Evolutionary conservation across 2,329 filamentous ascomycete species (phyloP).

Genomic region (Stemphylium beticola): DNA sequence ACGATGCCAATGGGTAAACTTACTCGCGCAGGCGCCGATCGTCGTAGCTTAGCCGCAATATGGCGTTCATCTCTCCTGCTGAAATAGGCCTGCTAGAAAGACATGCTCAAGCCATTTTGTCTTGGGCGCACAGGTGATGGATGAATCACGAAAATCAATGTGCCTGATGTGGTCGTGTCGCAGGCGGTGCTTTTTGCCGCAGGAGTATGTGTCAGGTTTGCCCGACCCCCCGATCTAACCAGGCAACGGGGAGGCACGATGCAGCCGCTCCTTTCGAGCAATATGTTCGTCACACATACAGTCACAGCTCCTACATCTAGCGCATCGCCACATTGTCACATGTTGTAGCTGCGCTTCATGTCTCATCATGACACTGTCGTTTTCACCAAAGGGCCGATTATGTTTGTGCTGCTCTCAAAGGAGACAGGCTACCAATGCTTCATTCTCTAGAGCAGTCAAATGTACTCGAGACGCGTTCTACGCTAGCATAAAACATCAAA

Average conservation of each 20-base stretch:
- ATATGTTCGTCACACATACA: background rate
- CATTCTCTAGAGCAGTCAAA: background rate
- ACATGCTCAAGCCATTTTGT: background rate
- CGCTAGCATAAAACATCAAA: constrained; percentile 4
- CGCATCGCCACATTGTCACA: background rate
- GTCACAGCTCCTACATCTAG: background rate
- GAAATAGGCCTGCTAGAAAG: background rate
- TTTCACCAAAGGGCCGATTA: background rate
- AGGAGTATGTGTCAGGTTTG: background rate
- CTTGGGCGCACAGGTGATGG: background rate
- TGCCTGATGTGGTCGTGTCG: background rate
- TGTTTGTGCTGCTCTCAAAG: background rate
- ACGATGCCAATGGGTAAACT: background rate
- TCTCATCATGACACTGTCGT: background rate
- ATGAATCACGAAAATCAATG: background rate
- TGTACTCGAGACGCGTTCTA: constrained; percentile 2
- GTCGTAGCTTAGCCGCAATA: background rate
- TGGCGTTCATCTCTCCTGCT: background rate
- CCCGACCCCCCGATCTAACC: background rate
- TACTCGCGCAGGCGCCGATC: background rate
- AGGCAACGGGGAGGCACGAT: background rate
- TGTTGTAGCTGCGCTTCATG: background rate
- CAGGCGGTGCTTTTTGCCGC: background rate
- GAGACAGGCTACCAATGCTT: background rate
- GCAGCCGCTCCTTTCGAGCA: background rate